phyloP scores from a whole-genome alignment of 768 basidiomycete genomes.

The Mycena rosella region DNA sequence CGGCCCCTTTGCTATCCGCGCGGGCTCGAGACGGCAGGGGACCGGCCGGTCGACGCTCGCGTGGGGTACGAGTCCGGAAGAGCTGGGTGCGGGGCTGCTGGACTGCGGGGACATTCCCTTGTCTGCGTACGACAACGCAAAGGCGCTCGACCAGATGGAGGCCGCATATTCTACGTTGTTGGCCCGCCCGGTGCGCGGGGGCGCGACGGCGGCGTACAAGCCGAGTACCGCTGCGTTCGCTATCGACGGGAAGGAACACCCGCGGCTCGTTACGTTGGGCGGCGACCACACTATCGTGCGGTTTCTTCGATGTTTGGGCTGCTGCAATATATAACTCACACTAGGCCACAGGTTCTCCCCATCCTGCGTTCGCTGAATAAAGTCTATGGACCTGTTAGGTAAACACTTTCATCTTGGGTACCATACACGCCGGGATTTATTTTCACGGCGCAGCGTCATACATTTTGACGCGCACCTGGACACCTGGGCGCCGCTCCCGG shows the following conservation, averaged over 20 bases:
- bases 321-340: background rate
- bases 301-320: conserved; percentile 44
- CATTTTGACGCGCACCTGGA: conserved; percentile 79
- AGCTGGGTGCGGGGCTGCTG: conserved; percentile 56
- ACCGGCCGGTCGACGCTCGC: conserved; percentile 58
- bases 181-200: conserved; percentile 55
- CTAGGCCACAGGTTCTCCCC: conserved; percentile 58
- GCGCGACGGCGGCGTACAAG: conserved; percentile 35
- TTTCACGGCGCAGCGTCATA: conserved; percentile 45
- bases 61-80: conserved; percentile 65
- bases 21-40: conserved; percentile 64
- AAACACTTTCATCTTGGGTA: conserved; percentile 60
- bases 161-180: conserved; percentile 75
- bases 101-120: conserved; percentile 80
- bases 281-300: conserved; percentile 80
- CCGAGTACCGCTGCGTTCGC: conserved; percentile 51
- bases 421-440: background rate
- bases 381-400: conserved; percentile 75
- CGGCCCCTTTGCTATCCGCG: conserved; percentile 72
- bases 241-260: conserved; percentile 70
- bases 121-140: conserved; percentile 68
- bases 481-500: conserved; percentile 59
- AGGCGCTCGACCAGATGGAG: conserved; percentile 77
- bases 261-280: conserved; percentile 72
- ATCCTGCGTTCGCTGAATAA: conserved; percentile 75